A percentile compares a stretch with the other conserved stretches of the same genome.
Conservation (phyloP, 106 monocot species). For the Platanthera guangdongensis region DNA sequence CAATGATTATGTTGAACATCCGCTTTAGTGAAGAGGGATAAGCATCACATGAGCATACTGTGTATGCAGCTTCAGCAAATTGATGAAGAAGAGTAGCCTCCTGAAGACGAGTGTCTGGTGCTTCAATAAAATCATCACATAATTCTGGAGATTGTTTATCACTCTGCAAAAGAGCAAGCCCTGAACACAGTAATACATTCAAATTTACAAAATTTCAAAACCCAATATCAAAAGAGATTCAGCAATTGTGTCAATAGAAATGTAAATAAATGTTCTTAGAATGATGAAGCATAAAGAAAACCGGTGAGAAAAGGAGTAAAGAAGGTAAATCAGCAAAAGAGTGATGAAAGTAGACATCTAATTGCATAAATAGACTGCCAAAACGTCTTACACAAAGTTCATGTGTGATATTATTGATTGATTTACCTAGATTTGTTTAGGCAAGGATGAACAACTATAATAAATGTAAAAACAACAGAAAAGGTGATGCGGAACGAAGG, state of each 20-base stretch:
- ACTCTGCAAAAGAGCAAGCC: slow-evolving; percentile 81
- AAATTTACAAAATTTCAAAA: neutral
- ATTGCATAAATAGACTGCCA: too few species aligned
- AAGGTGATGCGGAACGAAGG: too few species aligned
- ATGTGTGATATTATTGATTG: too few species aligned
- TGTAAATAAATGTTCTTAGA: neutral
- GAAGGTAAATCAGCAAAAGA: too few species aligned
- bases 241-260: neutral
- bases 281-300: too few species aligned
- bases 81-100: slow-evolving; percentile 68
- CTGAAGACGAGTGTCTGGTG: slow-evolving; percentile 43
- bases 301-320: too few species aligned
- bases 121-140: slow-evolving; percentile 41
- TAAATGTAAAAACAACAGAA: too few species aligned
- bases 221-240: neutral
- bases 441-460: too few species aligned
- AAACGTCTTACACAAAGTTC: too few species aligned
- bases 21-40: slow-evolving; percentile 3
- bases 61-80: slow-evolving; percentile 98
- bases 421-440: too few species aligned
- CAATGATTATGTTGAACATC: neutral
- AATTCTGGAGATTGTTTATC: slow-evolving; percentile 30
- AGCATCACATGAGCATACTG: slow-evolving; percentile 26
- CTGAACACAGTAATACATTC: slow-evolving; percentile 26
- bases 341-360: too few species aligned